Conservation (phyloP, 192 early-diverging fungal species). For the Podochytrium sp. region DNA sequence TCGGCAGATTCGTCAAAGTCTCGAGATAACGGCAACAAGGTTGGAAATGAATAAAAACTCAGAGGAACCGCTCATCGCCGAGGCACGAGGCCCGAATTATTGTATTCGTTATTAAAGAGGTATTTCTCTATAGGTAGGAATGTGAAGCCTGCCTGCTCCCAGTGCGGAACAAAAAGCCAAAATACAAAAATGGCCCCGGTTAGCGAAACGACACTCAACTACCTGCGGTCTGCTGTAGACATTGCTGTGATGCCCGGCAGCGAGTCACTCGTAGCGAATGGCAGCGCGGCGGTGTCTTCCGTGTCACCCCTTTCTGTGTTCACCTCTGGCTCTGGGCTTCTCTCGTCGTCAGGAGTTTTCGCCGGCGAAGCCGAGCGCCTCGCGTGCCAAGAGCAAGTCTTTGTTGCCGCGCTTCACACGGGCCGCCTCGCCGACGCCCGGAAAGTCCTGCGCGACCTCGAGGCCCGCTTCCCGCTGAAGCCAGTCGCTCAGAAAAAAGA, state of each 20-base stretch:
- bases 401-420: slow-evolving; percentile 78
- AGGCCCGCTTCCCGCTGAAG: slow-evolving; percentile 58
- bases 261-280: background rate
- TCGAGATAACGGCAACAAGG: too few species aligned
- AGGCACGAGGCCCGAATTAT: too few species aligned
- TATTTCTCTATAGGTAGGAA: too few species aligned
- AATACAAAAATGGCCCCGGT: background rate
- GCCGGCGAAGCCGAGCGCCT: slow-evolving; percentile 33
- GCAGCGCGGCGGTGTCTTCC: background rate
- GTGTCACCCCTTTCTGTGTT: slow-evolving; percentile 23
- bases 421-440: slow-evolving; percentile 70
- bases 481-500: background rate
- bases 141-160: too few species aligned
- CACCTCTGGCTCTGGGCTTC: slow-evolving; percentile 20
- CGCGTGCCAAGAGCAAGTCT: slow-evolving; percentile 80
- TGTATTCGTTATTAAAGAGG: too few species aligned
- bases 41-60: too few species aligned
- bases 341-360: background rate
- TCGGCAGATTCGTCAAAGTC: too few species aligned
- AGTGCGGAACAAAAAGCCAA: background rate
- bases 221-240: background rate
- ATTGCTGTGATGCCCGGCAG: slow-evolving; percentile 14
- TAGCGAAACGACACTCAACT: background rate
- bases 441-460: slow-evolving; percentile 62
- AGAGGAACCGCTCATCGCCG: too few species aligned